A percentile compares a stretch with the other conserved stretches of the same genome.
These are phyloP conservation scores for Pichia sp. DNA, from an alignment of 1,139 yeast species.

Conservation along the genomic window DNA sequence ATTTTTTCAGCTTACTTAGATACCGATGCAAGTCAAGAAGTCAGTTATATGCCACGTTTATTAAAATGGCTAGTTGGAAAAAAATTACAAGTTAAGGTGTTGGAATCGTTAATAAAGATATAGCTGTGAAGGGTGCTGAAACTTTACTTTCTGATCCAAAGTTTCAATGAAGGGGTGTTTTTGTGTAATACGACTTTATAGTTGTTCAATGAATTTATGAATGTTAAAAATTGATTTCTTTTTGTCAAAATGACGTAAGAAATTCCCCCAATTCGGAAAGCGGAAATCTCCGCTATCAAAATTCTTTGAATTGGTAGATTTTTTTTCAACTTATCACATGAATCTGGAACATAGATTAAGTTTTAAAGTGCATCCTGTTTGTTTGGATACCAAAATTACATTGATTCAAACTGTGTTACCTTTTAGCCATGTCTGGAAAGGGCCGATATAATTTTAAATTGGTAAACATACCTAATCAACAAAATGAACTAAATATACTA, in stretches of 20 bases:
- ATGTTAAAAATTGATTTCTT: neutral
- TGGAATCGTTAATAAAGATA: slow-evolving; percentile 6
- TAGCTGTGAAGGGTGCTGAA: slow-evolving; percentile 11
- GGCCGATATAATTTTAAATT: neutral
- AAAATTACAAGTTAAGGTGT: slow-evolving; percentile 7
- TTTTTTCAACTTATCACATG: too few relatives aligned
- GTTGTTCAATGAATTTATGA: neutral
- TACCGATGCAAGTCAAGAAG: slow-evolving; percentile 11
- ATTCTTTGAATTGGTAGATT: too few relatives aligned
- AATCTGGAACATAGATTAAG: too few relatives aligned
- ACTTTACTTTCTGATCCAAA: slow-evolving; percentile 7
- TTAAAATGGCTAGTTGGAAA: slow-evolving; percentile 13
- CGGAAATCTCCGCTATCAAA: neutral
- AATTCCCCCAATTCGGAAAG: neutral
- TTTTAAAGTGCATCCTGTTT: too few relatives aligned
- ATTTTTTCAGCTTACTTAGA: slow-evolving; percentile 13
- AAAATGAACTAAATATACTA: neutral
- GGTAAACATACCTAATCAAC: neutral
- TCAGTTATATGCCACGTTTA: slow-evolving; percentile 15
- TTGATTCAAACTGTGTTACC: neutral
- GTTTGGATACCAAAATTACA: too few relatives aligned
- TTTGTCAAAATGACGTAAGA: neutral
- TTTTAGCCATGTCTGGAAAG: neutral
- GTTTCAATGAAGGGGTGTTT: neutral
- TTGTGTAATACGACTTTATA: too few relatives aligned